Evolutionary conservation across 352 stramenopile species (phyloP), one percentile per base, ranked within the genome.

Genomic region (Phytophthora foliorum): DNA sequence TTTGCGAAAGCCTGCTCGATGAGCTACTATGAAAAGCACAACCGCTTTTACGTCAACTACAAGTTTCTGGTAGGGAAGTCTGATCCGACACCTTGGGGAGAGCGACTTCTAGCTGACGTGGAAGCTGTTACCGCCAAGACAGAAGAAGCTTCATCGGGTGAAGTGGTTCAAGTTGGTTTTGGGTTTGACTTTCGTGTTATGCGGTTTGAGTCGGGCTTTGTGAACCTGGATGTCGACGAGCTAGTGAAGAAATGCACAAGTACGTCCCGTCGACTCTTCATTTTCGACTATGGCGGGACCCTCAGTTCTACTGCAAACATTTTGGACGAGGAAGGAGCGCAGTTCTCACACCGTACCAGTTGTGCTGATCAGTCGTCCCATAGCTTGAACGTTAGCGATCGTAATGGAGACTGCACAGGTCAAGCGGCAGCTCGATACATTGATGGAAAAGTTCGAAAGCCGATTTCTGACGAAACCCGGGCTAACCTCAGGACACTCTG

Each of bases 221-320:
- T 89, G 13, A 88, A 89, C 7, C 84, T 99, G 0, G 88, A 99
- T 61, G 80, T 96, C 10, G 89, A 96, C 44, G 78, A 91, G 19
- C 70, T 99, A 6, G 84, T 95, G 29, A 91, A 92, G 56, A 80
- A 88, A 21, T 99, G 93, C 63, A 71, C 68, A 13, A 74, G 60
- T 29, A 75, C 79, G 27, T 62, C 72, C 10, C 69, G 83, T 5
- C 86, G 94, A 1, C 66, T 99, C 5, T 98, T 99, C 70, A 85
- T 99, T 44, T 88, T 99, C 36, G 98, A 99, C 74, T 99, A 99
- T 60, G 97, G 97, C 41, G 98, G 98, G 39, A 99, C 98, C 14
- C 90, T 99, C 39, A 93, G 82, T 62, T 86, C 79, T 51, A 92
- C 86, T 27, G 75, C 80, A 11, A 84, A 78, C 31, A 77, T 92